A percentile compares a stretch with the other conserved stretches of the same genome.
These are phyloP conservation scores for Cercospora beticola DNA, from an alignment of 2,329 filamentous ascomycete species.

Conservation along the genomic window DNA sequence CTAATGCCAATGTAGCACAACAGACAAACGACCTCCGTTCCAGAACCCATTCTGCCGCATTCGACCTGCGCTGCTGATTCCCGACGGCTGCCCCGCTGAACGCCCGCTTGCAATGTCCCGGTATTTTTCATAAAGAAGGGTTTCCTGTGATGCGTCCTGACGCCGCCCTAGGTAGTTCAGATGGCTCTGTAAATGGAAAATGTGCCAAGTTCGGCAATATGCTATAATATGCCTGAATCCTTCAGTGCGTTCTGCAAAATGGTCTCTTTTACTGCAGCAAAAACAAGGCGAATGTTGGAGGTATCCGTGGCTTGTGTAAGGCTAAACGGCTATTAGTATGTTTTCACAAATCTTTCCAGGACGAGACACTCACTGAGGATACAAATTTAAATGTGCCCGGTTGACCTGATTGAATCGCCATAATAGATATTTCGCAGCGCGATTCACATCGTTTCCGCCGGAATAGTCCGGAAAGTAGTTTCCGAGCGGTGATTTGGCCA, in stretches of 20 bases:
- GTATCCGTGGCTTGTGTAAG: constrained; percentile 98
- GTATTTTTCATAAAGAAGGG: constrained; percentile 15
- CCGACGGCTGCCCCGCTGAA: constrained; percentile 20
- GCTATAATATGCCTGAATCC: constrained; percentile 85
- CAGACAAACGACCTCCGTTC: constrained; percentile 11
- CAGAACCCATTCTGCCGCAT: constrained; percentile 24
- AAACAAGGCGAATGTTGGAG: constrained; percentile 95
- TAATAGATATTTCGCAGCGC: constrained; percentile 93
- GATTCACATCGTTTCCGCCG: constrained; percentile 95
- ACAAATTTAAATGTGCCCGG: constrained; percentile 89
- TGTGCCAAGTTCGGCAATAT: background rate
- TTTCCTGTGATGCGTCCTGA: constrained; percentile 13
- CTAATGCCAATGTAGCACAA: constrained; percentile 10
- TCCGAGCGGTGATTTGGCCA: constrained; percentile 80
- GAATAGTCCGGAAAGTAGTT: constrained; percentile 99
- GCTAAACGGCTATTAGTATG: constrained; percentile 50
- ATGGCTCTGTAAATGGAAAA: constrained; percentile 19
- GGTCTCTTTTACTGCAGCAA: constrained; percentile 97
- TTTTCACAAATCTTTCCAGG: background rate
- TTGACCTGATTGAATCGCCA: constrained; percentile 99
- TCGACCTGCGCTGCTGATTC: constrained; percentile 22
- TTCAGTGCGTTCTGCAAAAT: constrained; percentile 97
- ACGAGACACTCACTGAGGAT: constrained; percentile 77
- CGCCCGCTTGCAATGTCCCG: constrained; percentile 26
- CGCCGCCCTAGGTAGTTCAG: constrained; percentile 14